A percentile compares a stretch with the other conserved stretches of the same genome.
These are phyloP conservation scores for Phycomyces nitens DNA, from an alignment of 192 early-diverging fungal genomes.

Conservation along the genomic window DNA sequence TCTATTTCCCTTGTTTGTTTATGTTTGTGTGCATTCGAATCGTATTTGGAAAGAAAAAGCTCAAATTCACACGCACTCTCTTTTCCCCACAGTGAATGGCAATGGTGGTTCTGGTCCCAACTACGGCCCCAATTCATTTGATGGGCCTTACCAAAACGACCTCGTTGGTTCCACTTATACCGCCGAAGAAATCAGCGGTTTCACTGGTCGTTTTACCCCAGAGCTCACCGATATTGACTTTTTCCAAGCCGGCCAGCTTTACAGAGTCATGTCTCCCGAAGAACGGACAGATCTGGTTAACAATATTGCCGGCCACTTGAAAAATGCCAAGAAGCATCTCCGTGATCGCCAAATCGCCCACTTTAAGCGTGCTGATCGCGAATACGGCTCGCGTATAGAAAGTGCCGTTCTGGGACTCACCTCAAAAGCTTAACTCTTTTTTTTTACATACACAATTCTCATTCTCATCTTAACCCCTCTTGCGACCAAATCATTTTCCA, in stretches of 20 bases:
- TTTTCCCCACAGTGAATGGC: constrained; percentile 29
- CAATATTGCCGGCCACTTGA: constrained; percentile 62
- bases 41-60: too few species aligned
- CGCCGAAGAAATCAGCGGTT: constrained; percentile 44
- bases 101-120: constrained; percentile 59
- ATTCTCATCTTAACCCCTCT: not conserved
- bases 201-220: constrained; percentile 60
- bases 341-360: constrained; percentile 64
- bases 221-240: constrained; percentile 58
- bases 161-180: constrained; percentile 48
- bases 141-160: constrained; percentile 56
- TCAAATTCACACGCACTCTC: too few species aligned
- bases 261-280: constrained; percentile 59
- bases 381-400: constrained; percentile 69
- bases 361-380: constrained; percentile 72
- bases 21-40: too few species aligned
- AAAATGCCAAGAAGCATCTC: constrained; percentile 62
- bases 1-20: too few species aligned
- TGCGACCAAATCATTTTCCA: not conserved
- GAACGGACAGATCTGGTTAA: constrained; percentile 58
- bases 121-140: constrained; percentile 70
- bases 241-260: constrained; percentile 63
- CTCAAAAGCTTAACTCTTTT: constrained; percentile 16
- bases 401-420: constrained; percentile 33
- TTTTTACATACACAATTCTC: not conserved